Conservation (phyloP, 176 grass and related monocot genomes). For the Microstegium vimineum region DNA sequence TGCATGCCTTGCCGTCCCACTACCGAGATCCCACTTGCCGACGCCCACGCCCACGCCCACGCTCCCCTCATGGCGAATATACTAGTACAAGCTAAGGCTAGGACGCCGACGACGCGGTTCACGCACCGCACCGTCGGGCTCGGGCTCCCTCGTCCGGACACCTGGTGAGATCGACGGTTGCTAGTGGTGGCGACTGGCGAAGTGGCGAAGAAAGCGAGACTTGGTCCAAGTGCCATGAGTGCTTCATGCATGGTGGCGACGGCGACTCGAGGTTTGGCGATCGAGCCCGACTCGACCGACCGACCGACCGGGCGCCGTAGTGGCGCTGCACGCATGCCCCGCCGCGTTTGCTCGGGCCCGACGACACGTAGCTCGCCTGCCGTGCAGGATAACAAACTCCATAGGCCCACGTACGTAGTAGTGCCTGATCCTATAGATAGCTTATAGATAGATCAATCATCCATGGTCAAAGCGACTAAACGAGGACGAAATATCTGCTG, state of each 20-base stretch:
- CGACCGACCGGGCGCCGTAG: neutral
- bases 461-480: neutral
- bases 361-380: conserved; percentile 24
- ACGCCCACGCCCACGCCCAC: conserved; percentile 1
- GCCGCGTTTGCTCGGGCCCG: neutral
- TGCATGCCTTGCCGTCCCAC: conserved; percentile 11
- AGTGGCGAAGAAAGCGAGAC: too few species aligned
- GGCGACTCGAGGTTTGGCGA: neutral
- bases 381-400: neutral
- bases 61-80: neutral
- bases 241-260: neutral
- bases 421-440: neutral
- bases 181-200: neutral
- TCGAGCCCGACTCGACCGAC: neutral
- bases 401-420: conserved; percentile 27
- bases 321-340: neutral
- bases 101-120: neutral
- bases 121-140: neutral
- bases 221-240: neutral
- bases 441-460: neutral
- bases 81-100: neutral
- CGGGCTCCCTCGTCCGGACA: neutral
- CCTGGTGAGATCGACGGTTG: neutral
- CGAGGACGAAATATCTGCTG: neutral
- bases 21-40: conserved; percentile 30